Base-by-base conservation (phyloP, 2,329 filamentous ascomycete genomes). In the Zymoseptoria tritici region DNA sequence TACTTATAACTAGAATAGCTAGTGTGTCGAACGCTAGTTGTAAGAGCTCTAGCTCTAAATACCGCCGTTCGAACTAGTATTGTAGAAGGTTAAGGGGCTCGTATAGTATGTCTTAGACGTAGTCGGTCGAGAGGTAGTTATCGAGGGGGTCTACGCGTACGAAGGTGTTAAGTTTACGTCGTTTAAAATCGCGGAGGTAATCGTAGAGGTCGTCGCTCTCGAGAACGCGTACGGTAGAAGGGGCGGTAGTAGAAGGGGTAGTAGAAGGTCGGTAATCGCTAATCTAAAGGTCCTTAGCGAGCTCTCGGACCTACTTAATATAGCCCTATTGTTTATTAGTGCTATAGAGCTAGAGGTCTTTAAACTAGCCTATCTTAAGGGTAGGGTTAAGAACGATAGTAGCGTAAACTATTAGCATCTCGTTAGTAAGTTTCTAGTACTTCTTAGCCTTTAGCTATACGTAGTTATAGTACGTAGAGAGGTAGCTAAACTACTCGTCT, bases 401-500 rank as follows among this genome's bases (percentile, higher is more conserved):
- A 29, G 53, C 26, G 49, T 55, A 59, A 5, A 59, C 46, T 22
- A 59, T 59, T 49, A 53, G 57, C 21, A 53, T 59, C 52, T 59
- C n/a, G 52, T 59, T 49, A 26, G 42, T 46, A 22, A 59, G 36
- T 49, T 55, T 55, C 31, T 52, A 59, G 26, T 59, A 59, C 53
- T 59, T 59, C 53, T 59, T 49, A 52, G 54, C 53, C 57, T 59
- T 59, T n/a, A 49, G 19, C 57, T 50, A 59, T 24, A 42, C 52
- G 52, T 59, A 31, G 21, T 54, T 50, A 53, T 31, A 59, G 46
- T 24, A 59, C 16, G 31, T 21, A 21, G 24, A 55, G 24, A 59
- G 42, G 50, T 59, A 59, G 9, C 49, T 49, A 53, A 55, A 59
- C n/a, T 24, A 52, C 22, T 46, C 13, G 21, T 59, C 53, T 20